Evolutionary conservation across 2,329 filamentous ascomycete species (phyloP).

Genomic region (Knufia fluminis): DNA sequence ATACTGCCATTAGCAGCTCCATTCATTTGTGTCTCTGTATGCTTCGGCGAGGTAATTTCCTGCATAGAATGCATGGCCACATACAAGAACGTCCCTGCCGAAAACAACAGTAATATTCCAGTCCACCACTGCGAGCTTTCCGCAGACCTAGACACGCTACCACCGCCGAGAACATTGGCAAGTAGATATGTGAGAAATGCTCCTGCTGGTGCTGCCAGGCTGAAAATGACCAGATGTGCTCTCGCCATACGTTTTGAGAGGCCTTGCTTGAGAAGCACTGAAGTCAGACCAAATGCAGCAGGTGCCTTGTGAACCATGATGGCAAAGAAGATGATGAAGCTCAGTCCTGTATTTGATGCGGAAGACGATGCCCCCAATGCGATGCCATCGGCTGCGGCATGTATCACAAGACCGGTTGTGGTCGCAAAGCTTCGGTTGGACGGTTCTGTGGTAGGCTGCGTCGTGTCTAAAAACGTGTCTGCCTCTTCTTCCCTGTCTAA

Average conservation of each 20-base stretch:
- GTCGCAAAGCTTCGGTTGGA: constrained; percentile 60
- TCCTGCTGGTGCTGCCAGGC: constrained; percentile 77
- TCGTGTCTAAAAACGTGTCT: constrained; percentile 42
- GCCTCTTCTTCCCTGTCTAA: constrained; percentile 31
- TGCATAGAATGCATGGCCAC: constrained; percentile 99
- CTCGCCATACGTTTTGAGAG: constrained; percentile 77
- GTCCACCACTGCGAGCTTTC: constrained; percentile 73
- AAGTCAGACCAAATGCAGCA: constrained; percentile 88
- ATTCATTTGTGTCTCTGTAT: constrained; percentile 32
- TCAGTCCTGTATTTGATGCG: constrained; percentile 62
- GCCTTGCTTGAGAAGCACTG: constrained; percentile 80
- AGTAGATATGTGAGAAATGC: constrained; percentile 75
- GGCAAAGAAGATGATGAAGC: constrained; percentile 86
- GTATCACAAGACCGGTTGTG: constrained; percentile 89
- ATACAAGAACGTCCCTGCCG: constrained; percentile 92
- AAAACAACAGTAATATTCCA: constrained; percentile 88
- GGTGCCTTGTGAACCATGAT: constrained; percentile 98
- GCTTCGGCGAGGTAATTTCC: constrained; percentile 40
- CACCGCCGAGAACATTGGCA: constrained; percentile 59
- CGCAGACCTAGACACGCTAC: constrained; percentile 43
- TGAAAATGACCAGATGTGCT: constrained; percentile 82
- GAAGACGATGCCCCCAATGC: constrained; percentile 86
- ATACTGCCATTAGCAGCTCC: constrained; percentile 36
- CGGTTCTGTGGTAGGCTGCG: constrained; percentile 44
- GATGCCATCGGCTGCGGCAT: constrained; percentile 89